Conservation (phyloP, 768 basidiomycete genomes). For the Leucogyrophana mollusca region DNA sequence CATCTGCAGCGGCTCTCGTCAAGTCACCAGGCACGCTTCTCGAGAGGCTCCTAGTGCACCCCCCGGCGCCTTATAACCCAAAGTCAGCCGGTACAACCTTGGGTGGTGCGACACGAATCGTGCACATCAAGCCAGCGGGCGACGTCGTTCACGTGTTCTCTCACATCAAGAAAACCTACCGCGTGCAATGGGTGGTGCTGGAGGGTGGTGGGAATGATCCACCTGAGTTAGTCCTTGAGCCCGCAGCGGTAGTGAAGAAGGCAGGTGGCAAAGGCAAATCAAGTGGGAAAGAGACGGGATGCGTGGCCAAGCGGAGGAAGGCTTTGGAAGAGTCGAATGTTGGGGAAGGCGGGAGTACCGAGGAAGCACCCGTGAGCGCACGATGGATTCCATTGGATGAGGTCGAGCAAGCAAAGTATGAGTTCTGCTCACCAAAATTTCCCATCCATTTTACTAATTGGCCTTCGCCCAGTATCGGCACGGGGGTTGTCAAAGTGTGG, state of each 20-base stretch:
- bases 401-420: constrained; percentile 63
- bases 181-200: constrained; percentile 68
- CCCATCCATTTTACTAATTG: background rate
- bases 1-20: constrained; percentile 30
- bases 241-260: constrained; percentile 1
- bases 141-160: constrained; percentile 84
- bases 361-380: constrained; percentile 17
- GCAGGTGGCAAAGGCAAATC: constrained; percentile 9
- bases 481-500: constrained; percentile 77
- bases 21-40: constrained; percentile 36
- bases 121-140: constrained; percentile 50
- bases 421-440: constrained; percentile 13
- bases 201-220: constrained; percentile 56
- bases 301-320: constrained; percentile 15
- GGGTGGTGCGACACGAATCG: constrained; percentile 29
- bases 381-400: constrained; percentile 56
- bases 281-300: constrained; percentile 6
- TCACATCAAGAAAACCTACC: constrained; percentile 86
- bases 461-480: constrained; percentile 55
- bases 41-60: constrained; percentile 36
- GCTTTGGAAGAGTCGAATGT: constrained; percentile 11
- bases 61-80: constrained; percentile 18
- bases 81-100: background rate
- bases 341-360: constrained; percentile 1
- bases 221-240: constrained; percentile 19